These are phyloP conservation scores for Aspergillus latus DNA, from an alignment of 2,329 filamentous ascomycete genomes.

Conservation along the genomic window DNA sequence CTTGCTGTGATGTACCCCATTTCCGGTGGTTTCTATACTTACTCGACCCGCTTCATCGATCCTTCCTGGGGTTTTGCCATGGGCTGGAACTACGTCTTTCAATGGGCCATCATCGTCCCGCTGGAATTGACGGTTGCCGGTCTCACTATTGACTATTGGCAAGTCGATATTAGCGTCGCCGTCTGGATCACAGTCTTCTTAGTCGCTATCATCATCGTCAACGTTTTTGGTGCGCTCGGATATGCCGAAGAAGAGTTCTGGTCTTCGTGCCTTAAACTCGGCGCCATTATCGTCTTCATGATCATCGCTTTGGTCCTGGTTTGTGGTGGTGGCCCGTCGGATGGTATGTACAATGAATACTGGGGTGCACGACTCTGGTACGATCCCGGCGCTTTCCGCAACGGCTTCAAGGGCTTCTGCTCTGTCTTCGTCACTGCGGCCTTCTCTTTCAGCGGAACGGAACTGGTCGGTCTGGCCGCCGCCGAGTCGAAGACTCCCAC, in stretches of 20 bases:
- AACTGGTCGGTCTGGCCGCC: slow-evolving; percentile 72
- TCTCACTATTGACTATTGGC: slow-evolving; percentile 56
- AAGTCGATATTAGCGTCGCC: slow-evolving; percentile 49
- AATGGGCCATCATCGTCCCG: slow-evolving; percentile 81
- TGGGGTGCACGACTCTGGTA: slow-evolving; percentile 28
- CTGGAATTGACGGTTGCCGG: slow-evolving; percentile 67
- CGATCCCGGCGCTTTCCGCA: slow-evolving; percentile 47
- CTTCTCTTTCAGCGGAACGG: slow-evolving; percentile 57
- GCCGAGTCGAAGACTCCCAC: slow-evolving; percentile 71
- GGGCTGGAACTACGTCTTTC: slow-evolving; percentile 66
- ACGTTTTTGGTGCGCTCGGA: slow-evolving; percentile 57
- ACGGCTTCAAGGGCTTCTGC: slow-evolving; percentile 59
- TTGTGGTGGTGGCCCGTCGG: slow-evolving; percentile 26
- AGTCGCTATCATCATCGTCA: slow-evolving; percentile 50
- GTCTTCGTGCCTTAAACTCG: slow-evolving; percentile 26
- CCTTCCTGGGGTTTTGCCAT: slow-evolving; percentile 55
- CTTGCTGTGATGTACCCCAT: slow-evolving; percentile 62
- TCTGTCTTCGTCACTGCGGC: slow-evolving; percentile 45
- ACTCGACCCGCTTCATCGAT: slow-evolving; percentile 61
- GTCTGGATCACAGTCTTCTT: slow-evolving; percentile 61
- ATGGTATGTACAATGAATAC: slow-evolving; percentile 41
- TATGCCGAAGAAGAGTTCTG: slow-evolving; percentile 34
- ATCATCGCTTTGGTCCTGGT: slow-evolving; percentile 35
- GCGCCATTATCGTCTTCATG: slow-evolving; percentile 28
- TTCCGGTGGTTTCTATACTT: slow-evolving; percentile 60